Evolutionary conservation across 441 rosid genomes (phyloP), one percentile per base, ranked within the genome.

Genomic region (Melastoma candidum): DNA sequence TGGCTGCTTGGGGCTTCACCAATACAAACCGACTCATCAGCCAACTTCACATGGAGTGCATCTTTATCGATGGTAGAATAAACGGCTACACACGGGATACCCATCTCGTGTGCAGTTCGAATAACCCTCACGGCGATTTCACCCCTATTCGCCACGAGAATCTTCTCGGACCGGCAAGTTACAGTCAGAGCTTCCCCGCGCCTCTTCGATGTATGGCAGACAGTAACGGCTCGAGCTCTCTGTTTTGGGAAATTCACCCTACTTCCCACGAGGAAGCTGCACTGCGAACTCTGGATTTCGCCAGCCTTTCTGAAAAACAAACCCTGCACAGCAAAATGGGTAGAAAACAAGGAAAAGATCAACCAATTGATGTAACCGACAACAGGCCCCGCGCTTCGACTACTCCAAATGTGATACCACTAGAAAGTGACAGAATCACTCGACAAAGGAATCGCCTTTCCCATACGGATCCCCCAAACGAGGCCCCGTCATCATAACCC

Each of bases 11-110:
- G 96, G 48, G 98, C 98, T 82, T 92, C 98, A 50, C 98, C 98
- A 12, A 92, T 92, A 63, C 98, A 92, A 64, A 92, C 90, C 0
- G 96, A 79, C 68, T 87, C 95, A 64, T 92, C 96, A 59, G 98
- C 96, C 74, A 92, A 72, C 66, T 87, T 87, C 10, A 92, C 96
- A 66, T 87, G 98, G 2, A 92, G 90, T 1, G 98, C 95, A 62
- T 87, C 98, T 70, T 84, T 92, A 53, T 92, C 98, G 14, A 92
- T 92, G 3, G 95, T 92, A 0, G 98, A 92, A 70, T 92, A 92
- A 49, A 92, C 96, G 66, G 94, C 94, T 59, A 92, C 98, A 71
- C 98, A 92, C n/a, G 96, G 98, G n/a, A 92, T 88, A 57, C 96
- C 97, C 87, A 92, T 44, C 53, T 92, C 98, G 56, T 92, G 98